These are phyloP conservation scores for Tuber calosporum DNA, from an alignment of 495 filamentous ascomycete genomes.

Conservation along the genomic window DNA sequence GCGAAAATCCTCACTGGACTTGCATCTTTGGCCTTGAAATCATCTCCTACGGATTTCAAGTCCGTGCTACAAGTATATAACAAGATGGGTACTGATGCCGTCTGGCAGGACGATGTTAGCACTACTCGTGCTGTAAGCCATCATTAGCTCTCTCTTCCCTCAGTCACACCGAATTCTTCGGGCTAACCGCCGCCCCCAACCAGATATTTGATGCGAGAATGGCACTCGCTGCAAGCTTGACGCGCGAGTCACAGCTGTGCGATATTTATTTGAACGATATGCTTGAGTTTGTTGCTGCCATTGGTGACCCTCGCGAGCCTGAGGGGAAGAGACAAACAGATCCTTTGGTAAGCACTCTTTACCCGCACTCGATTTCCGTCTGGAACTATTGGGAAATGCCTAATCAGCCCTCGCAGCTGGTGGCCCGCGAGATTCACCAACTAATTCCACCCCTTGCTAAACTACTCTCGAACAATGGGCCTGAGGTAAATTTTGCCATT, in stretches of 20 bases:
- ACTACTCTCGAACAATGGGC: constrained; percentile 48
- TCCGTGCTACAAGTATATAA: constrained; percentile 75
- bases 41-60: constrained; percentile 69
- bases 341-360: constrained; percentile 41
- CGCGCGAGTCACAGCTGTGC: constrained; percentile 61
- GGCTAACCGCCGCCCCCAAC: constrained; percentile 15
- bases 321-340: constrained; percentile 43
- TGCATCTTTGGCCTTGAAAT: constrained; percentile 65
- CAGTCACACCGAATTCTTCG: neutral
- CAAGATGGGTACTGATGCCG: constrained; percentile 62
- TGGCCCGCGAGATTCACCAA: constrained; percentile 73
- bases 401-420: constrained; percentile 66
- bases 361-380: constrained; percentile 23
- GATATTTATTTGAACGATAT: constrained; percentile 73
- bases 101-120: constrained; percentile 56
- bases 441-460: constrained; percentile 73
- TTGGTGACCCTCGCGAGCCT: constrained; percentile 62
- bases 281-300: constrained; percentile 79
- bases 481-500: constrained; percentile 35
- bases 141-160: neutral
- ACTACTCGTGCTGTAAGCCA: constrained; percentile 57
- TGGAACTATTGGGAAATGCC: constrained; percentile 52
- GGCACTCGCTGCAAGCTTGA: constrained; percentile 62
- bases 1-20: constrained; percentile 74
- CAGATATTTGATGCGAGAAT: constrained; percentile 68